Evolutionary conservation across 371 early-diverging fungal genomes (phyloP).

Genomic region (Zopfochytrium polystomum): DNA sequence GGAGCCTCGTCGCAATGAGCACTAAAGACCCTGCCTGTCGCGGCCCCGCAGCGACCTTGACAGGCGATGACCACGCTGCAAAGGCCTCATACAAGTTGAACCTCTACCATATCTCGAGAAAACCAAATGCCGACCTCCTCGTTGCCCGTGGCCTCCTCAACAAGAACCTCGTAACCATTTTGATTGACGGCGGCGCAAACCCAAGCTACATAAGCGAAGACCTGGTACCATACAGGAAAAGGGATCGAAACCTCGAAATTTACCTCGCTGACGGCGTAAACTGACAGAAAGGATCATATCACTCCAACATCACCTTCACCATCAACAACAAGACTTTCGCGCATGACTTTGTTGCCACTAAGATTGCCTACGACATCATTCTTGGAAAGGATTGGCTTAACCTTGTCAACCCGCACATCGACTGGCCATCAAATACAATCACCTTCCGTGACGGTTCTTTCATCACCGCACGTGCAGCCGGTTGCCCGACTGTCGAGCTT

Average conservation of each 20-base stretch:
- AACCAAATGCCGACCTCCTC: neutral
- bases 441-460: neutral
- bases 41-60: neutral
- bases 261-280: neutral
- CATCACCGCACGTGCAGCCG: neutral
- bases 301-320: neutral
- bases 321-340: neutral
- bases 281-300: neutral
- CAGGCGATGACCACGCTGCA: neutral
- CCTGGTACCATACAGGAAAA: neutral
- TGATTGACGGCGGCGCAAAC: conserved; percentile 16
- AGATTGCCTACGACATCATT: conserved; percentile 16
- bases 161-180: neutral
- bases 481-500: neutral
- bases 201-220: conserved; percentile 9
- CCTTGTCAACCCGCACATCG: neutral
- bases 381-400: conserved; percentile 22
- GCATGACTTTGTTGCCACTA: neutral
- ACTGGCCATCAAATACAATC: conserved; percentile 14
- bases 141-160: neutral
- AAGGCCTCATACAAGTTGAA: neutral
- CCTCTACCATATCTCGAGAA: neutral
- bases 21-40: neutral
- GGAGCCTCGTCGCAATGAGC: neutral
- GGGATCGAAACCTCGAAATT: neutral